phyloP scores from a whole-genome alignment of 2,329 filamentous ascomycete species.

The Cladophialophora chaetospira region DNA sequence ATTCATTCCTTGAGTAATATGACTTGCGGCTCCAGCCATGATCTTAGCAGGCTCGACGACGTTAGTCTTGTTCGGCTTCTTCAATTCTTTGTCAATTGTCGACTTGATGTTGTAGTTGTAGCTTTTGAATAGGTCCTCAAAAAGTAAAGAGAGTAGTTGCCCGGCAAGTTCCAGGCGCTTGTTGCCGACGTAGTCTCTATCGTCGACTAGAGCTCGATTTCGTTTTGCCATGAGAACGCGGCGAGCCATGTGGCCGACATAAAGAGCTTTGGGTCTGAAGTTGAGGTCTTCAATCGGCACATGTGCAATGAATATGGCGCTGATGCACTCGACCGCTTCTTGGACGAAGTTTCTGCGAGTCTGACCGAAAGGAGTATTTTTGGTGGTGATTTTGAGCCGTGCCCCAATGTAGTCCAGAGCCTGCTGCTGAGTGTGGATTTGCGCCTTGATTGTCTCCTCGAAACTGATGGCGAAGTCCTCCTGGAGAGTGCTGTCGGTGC shows the following conservation, averaged over 20 bases:
- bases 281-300: conserved; percentile 89
- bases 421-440: conserved; percentile 90
- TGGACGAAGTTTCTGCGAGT: conserved; percentile 78
- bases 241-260: conserved; percentile 96
- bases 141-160: conserved; percentile 87
- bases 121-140: conserved; percentile 97
- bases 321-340: conserved; percentile 88
- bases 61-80: conserved; percentile 86
- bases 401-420: conserved; percentile 89
- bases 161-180: conserved; percentile 94
- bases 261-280: conserved; percentile 95
- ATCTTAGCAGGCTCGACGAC: conserved; percentile 85
- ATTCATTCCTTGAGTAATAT: conserved; percentile 91
- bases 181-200: conserved; percentile 97
- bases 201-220: conserved; percentile 86
- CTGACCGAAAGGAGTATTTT: conserved; percentile 57
- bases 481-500: conserved; percentile 83
- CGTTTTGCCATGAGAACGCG: conserved; percentile 92
- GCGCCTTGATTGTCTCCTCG: conserved; percentile 81
- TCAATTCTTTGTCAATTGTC: conserved; percentile 92
- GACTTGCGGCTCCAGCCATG: conserved; percentile 79
- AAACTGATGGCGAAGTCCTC: conserved; percentile 96
- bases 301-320: conserved; percentile 91
- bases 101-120: conserved; percentile 87
- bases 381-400: conserved; percentile 83